These are phyloP conservation scores for Ophiocordyceps australis DNA, from an alignment of 2,329 filamentous ascomycete species.

Conservation along the genomic window DNA sequence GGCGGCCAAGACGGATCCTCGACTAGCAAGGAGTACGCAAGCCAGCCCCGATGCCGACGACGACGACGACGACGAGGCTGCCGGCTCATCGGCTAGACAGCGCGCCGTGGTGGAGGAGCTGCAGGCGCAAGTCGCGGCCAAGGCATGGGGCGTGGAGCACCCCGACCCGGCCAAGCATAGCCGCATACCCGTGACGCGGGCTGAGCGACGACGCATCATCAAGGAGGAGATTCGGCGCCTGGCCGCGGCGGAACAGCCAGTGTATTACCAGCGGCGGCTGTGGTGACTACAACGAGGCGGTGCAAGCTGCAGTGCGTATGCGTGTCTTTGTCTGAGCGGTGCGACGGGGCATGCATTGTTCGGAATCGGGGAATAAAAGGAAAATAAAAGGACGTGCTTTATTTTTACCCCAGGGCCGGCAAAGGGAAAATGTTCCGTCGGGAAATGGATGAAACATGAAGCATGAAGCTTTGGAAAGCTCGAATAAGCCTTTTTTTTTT, in stretches of 20 bases:
- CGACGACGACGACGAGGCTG: conserved; percentile 4
- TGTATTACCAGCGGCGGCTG: conserved; percentile 35
- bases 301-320: not conserved
- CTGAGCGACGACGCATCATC: conserved; percentile 36
- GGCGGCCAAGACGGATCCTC: too few relatives aligned
- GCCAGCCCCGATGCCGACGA: conserved; percentile 4
- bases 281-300: conserved; percentile 24
- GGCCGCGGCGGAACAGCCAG: conserved; percentile 23
- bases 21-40: too few relatives aligned
- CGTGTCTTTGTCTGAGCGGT: too few relatives aligned
- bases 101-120: conserved; percentile 14
- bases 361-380: not conserved
- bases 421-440: too few relatives aligned
- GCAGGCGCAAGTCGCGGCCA: conserved; percentile 12
- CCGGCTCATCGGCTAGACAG: conserved; percentile 8
- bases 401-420: too few relatives aligned
- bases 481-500: too few relatives aligned
- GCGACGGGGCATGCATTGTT: too few relatives aligned
- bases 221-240: conserved; percentile 35
- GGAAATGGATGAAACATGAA: too few relatives aligned
- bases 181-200: conserved; percentile 28
- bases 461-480: too few relatives aligned
- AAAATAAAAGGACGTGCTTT: too few relatives aligned
- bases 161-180: conserved; percentile 17
- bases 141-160: conserved; percentile 14